Conservation (phyloP, 1,139 yeast genomes). For the Taphrina populina region DNA sequence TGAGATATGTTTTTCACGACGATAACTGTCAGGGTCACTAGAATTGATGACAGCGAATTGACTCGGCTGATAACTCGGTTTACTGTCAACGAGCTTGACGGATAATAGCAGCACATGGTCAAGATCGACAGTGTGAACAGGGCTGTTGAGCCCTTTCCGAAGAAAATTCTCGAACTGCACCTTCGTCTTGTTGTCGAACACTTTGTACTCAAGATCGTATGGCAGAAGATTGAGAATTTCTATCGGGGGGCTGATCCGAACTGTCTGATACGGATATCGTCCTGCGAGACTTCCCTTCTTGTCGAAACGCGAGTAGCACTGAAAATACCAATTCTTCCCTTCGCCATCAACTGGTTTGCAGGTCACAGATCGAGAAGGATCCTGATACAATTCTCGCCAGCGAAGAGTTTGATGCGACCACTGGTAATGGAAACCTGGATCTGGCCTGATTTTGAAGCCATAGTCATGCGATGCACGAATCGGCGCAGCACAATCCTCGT, state of each 20-base stretch:
- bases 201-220: constrained; percentile 68
- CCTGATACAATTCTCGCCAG: constrained; percentile 65
- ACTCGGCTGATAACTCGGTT: constrained; percentile 56
- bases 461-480: constrained; percentile 65
- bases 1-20: constrained; percentile 55
- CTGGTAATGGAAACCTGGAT: constrained; percentile 53
- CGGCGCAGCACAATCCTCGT: constrained; percentile 64
- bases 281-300: constrained; percentile 46
- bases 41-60: constrained; percentile 75
- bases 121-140: constrained; percentile 78
- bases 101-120: constrained; percentile 68
- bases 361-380: constrained; percentile 54
- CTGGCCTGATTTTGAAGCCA: constrained; percentile 62
- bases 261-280: constrained; percentile 79
- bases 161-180: constrained; percentile 68
- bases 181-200: constrained; percentile 74
- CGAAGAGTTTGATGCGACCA: constrained; percentile 65
- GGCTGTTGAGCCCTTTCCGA: constrained; percentile 62
- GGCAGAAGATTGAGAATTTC: constrained; percentile 84
- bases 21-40: constrained; percentile 56
- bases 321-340: constrained; percentile 59
- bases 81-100: constrained; percentile 59
- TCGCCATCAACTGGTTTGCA: constrained; percentile 54
- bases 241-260: constrained; percentile 80
- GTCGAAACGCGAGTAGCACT: constrained; percentile 67